Evolutionary conservation across 495 filamentous ascomycete genomes (phyloP).

Genomic region (Cercophora sp.): DNA sequence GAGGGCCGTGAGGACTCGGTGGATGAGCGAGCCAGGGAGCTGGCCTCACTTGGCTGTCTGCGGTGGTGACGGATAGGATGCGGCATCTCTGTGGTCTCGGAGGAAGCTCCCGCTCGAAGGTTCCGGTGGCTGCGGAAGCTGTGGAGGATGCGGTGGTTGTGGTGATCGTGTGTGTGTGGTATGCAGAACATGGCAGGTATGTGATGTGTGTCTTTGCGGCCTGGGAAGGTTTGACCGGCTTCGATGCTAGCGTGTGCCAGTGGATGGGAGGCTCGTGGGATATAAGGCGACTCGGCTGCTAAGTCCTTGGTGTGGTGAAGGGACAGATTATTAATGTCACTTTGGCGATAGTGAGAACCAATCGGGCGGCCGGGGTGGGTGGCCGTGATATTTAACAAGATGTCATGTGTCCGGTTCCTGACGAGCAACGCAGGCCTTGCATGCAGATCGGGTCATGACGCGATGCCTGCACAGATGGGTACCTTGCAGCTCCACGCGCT

Average conservation of each 20-base stretch:
- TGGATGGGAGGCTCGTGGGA: not conserved
- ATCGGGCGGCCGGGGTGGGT: not conserved
- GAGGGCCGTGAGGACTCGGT: slow-evolving; percentile 25
- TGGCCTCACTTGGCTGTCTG: slow-evolving; percentile 23
- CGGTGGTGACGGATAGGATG: slow-evolving; percentile 14
- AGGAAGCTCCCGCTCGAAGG: slow-evolving; percentile 12
- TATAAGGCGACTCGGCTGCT: not conserved
- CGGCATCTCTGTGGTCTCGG: slow-evolving; percentile 13
- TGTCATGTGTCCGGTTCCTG: slow-evolving; percentile 12
- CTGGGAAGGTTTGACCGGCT: not conserved
- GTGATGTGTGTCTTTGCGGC: not conserved
- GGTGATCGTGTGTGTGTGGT: slow-evolving; percentile 15
- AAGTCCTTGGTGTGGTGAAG: not conserved
- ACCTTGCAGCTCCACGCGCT: slow-evolving; percentile 16
- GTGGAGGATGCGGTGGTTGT: slow-evolving; percentile 24
- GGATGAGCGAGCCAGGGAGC: slow-evolving; percentile 25
- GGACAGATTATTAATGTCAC: not conserved
- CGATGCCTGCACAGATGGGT: slow-evolving; percentile 1
- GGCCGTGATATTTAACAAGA: slow-evolving; percentile 14
- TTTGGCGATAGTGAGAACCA: too few relatives aligned
- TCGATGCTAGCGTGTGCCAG: too few relatives aligned
- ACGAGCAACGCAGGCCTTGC: slow-evolving; percentile 4
- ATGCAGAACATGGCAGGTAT: slow-evolving; percentile 24
- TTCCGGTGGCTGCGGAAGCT: slow-evolving; percentile 31
- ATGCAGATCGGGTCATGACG: slow-evolving; percentile 14